phyloP scores from a whole-genome alignment of 2,329 filamentous ascomycete genomes.

The Fusarium udum region DNA sequence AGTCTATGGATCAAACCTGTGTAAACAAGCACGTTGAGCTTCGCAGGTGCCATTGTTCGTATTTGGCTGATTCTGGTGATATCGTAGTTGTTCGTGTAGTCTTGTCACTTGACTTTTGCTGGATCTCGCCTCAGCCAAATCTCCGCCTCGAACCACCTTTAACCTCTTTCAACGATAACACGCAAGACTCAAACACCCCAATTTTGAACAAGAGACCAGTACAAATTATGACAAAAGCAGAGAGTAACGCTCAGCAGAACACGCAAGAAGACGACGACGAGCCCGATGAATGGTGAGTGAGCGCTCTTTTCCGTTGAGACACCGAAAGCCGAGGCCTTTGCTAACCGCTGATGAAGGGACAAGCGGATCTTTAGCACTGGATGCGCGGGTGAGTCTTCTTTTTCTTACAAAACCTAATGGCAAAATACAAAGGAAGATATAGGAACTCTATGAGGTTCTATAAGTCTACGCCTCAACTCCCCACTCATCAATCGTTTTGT shows the following conservation, averaged over 20 bases:
- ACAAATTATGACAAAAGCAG: conserved; percentile 61
- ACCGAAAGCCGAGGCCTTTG: conserved; percentile 40
- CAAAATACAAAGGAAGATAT: background rate
- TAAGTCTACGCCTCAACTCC: background rate
- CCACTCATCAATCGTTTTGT: conserved; percentile 16
- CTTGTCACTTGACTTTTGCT: conserved; percentile 40
- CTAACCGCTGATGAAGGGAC: conserved; percentile 70
- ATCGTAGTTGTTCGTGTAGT: background rate
- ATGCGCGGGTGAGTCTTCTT: conserved; percentile 75
- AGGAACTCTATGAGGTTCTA: background rate
- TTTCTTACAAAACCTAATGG: background rate
- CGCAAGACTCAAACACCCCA: background rate
- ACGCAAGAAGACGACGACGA: conserved; percentile 71
- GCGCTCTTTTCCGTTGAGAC: conserved; percentile 2
- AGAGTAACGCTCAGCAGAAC: conserved; percentile 52
- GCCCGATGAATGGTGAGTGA: conserved; percentile 88
- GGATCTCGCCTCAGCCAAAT: conserved; percentile 35
- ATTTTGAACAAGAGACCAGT: conserved; percentile 37
- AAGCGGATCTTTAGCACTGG: conserved; percentile 97
- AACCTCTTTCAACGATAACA: conserved; percentile 12
- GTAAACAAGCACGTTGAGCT: conserved; percentile 93
- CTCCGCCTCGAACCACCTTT: conserved; percentile 40
- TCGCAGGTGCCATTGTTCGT: conserved; percentile 68
- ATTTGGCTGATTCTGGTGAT: background rate
- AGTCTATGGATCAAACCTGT: conserved; percentile 68